Base-by-base conservation (phyloP, 2,329 filamentous ascomycete species). In the Diaporthe sp. region DNA sequence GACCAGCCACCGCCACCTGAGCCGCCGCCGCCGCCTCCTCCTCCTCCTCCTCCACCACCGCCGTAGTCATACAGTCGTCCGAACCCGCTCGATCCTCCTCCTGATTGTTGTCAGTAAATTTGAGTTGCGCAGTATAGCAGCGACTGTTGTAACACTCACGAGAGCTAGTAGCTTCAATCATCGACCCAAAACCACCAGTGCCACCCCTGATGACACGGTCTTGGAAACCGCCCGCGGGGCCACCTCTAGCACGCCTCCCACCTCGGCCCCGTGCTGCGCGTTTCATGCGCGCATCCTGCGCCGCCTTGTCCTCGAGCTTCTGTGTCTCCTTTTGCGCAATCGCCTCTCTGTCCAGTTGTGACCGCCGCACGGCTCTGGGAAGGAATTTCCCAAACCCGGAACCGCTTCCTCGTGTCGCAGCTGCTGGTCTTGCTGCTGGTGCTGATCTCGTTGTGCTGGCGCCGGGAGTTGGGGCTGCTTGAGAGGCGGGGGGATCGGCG, bases 301-400 rank as follows among this genome's bases (percentile, higher is more conserved):
- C 82, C 31, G 79, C 79, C 53, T 80, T 81, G 69, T 80, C 78
- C 46, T 79, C 79, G 28, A 81, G 79, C 67, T 82, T 80, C 61
- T 77, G 79, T 44, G 78, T 76, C 77, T 79, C 85, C 79, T 82
- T 83, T 78, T 80, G 83, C 75, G 78, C 85, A 51, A 81, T 81
- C 75, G 80, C 83, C 72, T 79, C 82, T 75, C 80, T 84, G 80
- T 82, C 86, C 61, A 79, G 82, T 68, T 83, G 81, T 37, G 80
- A 80, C 19, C 83, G 78, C 31, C 83, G 80, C 25, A 84, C 79
- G 2, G 77, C 81, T 73, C 82, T 84, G 9, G 83, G 83, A 49
- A 81, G 81, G 71, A 84, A 81, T 22, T 70, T 69, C 55, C 75
- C 77, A 42, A 75, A 77, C 7, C 70, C 72, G 0, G 78, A 51